Conservation (phyloP, 1,284 basidiomycete genomes). For the Exobasidium cylindrosporum region DNA sequence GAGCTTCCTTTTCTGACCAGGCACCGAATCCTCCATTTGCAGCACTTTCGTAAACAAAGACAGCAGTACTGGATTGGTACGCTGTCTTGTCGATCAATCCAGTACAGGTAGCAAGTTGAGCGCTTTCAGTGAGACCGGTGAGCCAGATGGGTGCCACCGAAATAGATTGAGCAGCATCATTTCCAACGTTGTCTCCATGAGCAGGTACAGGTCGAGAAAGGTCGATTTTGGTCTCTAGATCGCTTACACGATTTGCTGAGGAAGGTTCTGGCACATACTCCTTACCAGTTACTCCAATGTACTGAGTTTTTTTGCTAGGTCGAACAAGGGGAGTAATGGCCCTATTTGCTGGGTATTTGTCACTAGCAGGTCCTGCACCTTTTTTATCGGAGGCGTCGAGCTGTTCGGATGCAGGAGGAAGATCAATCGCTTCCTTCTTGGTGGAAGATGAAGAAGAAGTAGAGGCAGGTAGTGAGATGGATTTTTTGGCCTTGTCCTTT, state of each 20-base stretch:
- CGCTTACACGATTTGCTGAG: constrained; percentile 30
- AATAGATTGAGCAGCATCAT: constrained; percentile 21
- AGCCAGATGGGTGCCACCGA: constrained; percentile 30
- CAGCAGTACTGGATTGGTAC: constrained; percentile 43
- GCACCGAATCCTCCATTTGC: constrained; percentile 48
- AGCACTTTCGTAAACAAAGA: constrained; percentile 53
- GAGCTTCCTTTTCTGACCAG: constrained; percentile 42
- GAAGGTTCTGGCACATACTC: constrained; percentile 30
- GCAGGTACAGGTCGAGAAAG: constrained; percentile 30
- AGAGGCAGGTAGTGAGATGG: constrained; percentile 4
- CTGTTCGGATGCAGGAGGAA: constrained; percentile 32
- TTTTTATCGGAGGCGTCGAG: constrained; percentile 34
- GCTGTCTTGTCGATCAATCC: constrained; percentile 47
- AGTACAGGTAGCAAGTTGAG: constrained; percentile 28
- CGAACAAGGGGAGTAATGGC: constrained; percentile 19
- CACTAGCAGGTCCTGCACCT: constrained; percentile 21
- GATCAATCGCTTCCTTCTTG: constrained; percentile 12
- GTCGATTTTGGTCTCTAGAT: constrained; percentile 34
- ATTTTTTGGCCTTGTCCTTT: constrained; percentile 24
- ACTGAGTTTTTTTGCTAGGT: neutral
- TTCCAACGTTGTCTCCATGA: constrained; percentile 29
- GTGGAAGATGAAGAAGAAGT: constrained; percentile 19
- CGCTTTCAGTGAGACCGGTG: constrained; percentile 30
- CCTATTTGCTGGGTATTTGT: constrained; percentile 23
- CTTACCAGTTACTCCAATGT: constrained; percentile 10